phyloP scores from a whole-genome alignment of 139 green algal species.

The Chlorella sp. region DNA sequence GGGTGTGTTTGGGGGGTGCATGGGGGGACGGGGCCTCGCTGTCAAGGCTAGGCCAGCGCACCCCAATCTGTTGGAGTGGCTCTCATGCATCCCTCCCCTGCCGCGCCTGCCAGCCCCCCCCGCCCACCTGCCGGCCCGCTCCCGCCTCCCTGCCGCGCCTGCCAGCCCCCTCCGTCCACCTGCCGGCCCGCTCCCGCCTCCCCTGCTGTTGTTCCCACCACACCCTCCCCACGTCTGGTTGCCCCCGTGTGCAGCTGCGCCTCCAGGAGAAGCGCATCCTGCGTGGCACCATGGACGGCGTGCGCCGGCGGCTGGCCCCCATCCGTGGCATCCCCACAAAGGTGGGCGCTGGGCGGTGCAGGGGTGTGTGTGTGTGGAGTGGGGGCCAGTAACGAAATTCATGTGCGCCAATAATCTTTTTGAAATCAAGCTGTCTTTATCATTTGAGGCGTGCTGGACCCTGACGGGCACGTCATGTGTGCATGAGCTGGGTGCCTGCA shows the following conservation, averaged over 20 bases:
- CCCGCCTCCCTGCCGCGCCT: background rate
- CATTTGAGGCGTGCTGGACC: too few species aligned
- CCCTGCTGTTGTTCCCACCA: too few species aligned
- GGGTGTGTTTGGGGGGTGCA: background rate
- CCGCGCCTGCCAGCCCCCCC: background rate
- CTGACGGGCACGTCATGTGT: too few species aligned
- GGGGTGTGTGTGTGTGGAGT: too few species aligned
- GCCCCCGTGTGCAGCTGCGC: slow-evolving; percentile 49
- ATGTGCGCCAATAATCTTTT: too few species aligned
- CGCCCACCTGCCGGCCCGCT: background rate
- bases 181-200: too few species aligned
- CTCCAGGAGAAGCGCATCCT: slow-evolving; percentile 82
- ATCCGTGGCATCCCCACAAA: slow-evolving; percentile 98
- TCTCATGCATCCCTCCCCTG: too few species aligned
- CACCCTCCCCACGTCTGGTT: background rate
- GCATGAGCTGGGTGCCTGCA: background rate
- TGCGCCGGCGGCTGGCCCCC: slow-evolving; percentile 85
- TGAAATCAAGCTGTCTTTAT: too few species aligned
- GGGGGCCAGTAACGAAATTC: too few species aligned
- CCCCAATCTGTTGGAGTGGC: background rate
- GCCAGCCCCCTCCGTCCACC: too few species aligned
- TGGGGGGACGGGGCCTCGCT: background rate
- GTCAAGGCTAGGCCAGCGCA: background rate
- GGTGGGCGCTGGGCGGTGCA: slow-evolving; percentile 36
- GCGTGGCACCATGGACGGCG: slow-evolving; percentile 75